Conservation (phyloP, 768 basidiomycete species). For the Piloderma croceum region DNA sequence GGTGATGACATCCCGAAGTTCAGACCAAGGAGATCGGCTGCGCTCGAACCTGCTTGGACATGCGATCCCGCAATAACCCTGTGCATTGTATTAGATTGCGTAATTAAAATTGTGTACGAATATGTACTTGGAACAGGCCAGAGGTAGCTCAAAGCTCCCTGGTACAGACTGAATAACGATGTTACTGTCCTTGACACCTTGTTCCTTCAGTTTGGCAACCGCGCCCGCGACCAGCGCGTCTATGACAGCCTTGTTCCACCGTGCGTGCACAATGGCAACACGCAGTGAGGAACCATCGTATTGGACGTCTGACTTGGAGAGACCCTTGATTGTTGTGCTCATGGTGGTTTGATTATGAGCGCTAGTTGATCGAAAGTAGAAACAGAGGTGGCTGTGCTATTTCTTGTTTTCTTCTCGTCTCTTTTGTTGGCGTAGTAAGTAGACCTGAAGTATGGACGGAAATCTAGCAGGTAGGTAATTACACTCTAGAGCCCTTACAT, state of each 20-base stretch:
- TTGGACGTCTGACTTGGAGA: conserved; percentile 48
- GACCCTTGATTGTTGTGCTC: conserved; percentile 73
- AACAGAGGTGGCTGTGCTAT: background rate
- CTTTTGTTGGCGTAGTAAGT: background rate
- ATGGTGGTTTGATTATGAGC: conserved; percentile 21
- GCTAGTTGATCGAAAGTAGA: background rate
- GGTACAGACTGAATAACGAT: conserved; percentile 91
- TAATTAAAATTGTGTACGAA: background rate
- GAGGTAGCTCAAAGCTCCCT: conserved; percentile 91
- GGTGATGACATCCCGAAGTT: conserved; percentile 33
- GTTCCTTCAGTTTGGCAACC: conserved; percentile 70
- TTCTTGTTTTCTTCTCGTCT: background rate
- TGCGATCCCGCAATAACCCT: conserved; percentile 89
- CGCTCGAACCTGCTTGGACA: conserved; percentile 69
- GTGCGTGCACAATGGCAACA: conserved; percentile 88
- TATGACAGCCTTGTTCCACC: conserved; percentile 92
- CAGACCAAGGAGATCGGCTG: conserved; percentile 75
- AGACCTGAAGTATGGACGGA: conserved; percentile 36
- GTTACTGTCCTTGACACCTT: conserved; percentile 84
- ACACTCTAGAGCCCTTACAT: background rate
- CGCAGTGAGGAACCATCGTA: conserved; percentile 81
- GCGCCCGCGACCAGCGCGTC: conserved; percentile 80
- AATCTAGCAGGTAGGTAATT: conserved; percentile 45
- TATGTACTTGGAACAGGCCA: conserved; percentile 77
- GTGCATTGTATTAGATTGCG: conserved; percentile 7